Evolutionary conservation across 225 moss, liverwort and hornwort species (phyloP), one percentile per base, ranked within the genome.

Genomic region (Marchantia polymorpha): DNA sequence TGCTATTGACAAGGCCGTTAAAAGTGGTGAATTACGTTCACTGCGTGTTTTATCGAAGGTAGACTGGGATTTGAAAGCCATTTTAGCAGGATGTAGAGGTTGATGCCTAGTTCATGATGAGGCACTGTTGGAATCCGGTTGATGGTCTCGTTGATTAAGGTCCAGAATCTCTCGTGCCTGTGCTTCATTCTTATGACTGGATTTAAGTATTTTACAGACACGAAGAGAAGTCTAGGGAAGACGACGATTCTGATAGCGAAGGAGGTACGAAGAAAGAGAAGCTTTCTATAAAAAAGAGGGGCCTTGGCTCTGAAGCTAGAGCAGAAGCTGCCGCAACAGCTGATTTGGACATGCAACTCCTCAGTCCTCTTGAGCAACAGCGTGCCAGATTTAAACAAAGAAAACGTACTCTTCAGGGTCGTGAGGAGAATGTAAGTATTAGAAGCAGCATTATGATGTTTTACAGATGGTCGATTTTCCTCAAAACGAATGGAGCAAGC

Each of bases 321-420:
- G 91, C 93, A 70, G 90, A 88, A 52, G 75, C 92, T 66, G 89
- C 81, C 82, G 80, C 92, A 48, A 88, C 88, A 49, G 83, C 89
- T 78, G 95, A 99, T 86, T 75, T 78, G 54, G 99, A 99, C 79
- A 85, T 89, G 78, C 93, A 99, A 82, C 83, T 99, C 65, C 83
- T 99, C 19, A 90, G 87, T 77, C 95, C 99, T 19, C 90, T 93
- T 80, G 93, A 99, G 83, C 95, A 99, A 80, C 93, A 91, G 82
- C 93, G 93, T 75, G 84, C 91, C 59, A 92, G 83, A 82, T 99
- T 88, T 74, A 99, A 99, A 87, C 99, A 99, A 85, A 89, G 88
- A 81, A 95, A 90, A 80, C 93, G 90, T 30, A 91, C 86, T 47
- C 87, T 93, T 56, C 88, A 91, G 78, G 89, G 91, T 66, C 89